Percentiles rank a stretch among this genome's conserved stretches.
These are phyloP conservation scores for Epichloe sp. DNA, from an alignment of 2,329 filamentous ascomycete species.

Conservation along the genomic window DNA sequence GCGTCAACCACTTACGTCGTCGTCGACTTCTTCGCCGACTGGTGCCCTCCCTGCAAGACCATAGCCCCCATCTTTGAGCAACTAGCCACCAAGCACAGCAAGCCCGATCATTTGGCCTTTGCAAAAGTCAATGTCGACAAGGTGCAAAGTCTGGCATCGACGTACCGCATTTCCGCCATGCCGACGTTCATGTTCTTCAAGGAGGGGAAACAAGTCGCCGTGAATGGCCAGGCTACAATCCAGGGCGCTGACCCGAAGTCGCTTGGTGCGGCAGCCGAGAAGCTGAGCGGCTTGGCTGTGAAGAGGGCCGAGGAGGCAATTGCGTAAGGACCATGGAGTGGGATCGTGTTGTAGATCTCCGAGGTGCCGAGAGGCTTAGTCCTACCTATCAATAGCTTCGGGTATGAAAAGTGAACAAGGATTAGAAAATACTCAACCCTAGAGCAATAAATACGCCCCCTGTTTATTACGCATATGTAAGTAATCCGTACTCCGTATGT, in stretches of 20 bases:
- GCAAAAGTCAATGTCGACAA: conserved; percentile 12
- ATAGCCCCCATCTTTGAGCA: conserved; percentile 40
- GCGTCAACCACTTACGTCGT: conserved; percentile 26
- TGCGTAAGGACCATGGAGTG: background rate
- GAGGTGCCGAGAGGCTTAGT: too few species aligned
- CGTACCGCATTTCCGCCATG: conserved; percentile 79
- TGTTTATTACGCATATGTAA: too few species aligned
- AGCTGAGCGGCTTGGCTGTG: conserved; percentile 22
- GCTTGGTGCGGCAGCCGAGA: conserved; percentile 23
- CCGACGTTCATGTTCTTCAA: conserved; percentile 87
- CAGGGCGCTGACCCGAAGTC: conserved; percentile 20
- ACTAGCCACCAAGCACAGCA: conserved; percentile 20
- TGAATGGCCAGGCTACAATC: conserved; percentile 19
- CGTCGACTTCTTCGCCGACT: conserved; percentile 37
- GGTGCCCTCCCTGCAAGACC: conserved; percentile 35
- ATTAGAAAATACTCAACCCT: too few species aligned
- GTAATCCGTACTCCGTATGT: too few species aligned
- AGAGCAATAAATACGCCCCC: too few species aligned
- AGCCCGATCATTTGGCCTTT: conserved; percentile 10
- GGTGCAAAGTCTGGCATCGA: conserved; percentile 32
- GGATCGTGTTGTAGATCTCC: background rate
- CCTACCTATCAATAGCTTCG: too few species aligned
- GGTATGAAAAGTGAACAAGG: too few species aligned
- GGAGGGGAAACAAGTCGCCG: conserved; percentile 37
- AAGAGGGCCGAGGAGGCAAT: conserved; percentile 15